phyloP scores from a whole-genome alignment of 2,329 filamentous ascomycete genomes.

The Phyllosticta citrichinensis region DNA sequence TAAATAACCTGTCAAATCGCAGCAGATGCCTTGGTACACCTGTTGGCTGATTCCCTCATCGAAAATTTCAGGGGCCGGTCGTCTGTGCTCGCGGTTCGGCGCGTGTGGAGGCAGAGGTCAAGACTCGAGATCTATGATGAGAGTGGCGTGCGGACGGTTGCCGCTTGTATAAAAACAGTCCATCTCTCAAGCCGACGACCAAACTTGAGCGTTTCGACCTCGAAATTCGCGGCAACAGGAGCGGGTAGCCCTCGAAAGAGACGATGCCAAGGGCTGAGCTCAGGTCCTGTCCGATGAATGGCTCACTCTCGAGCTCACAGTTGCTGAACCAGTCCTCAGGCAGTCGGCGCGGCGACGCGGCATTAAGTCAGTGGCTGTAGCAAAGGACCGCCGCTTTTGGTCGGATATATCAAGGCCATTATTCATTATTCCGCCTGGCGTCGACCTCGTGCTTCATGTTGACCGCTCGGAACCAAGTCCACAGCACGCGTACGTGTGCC shows the following conservation, averaged over 20 bases:
- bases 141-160: not conserved
- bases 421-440: not conserved
- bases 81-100: not conserved
- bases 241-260: not conserved
- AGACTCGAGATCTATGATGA: not conserved
- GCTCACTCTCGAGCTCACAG: not conserved
- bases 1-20: too few relatives aligned
- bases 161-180: not conserved
- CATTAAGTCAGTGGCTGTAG: not conserved
- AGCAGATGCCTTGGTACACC: too few relatives aligned
- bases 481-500: not conserved
- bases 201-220: not conserved
- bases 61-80: not conserved
- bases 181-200: not conserved
- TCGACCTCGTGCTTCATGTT: not conserved
- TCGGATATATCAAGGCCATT: not conserved
- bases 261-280: not conserved
- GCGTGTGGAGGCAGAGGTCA: not conserved
- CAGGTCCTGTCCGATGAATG: not conserved
- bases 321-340: not conserved
- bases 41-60: not conserved
- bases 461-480: not conserved
- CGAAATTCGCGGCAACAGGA: not conserved
- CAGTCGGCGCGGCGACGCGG: not conserved
- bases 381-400: not conserved